Evolutionary conservation across 208 protist species (phyloP).

Genomic region (Tetramitus jugosus): DNA sequence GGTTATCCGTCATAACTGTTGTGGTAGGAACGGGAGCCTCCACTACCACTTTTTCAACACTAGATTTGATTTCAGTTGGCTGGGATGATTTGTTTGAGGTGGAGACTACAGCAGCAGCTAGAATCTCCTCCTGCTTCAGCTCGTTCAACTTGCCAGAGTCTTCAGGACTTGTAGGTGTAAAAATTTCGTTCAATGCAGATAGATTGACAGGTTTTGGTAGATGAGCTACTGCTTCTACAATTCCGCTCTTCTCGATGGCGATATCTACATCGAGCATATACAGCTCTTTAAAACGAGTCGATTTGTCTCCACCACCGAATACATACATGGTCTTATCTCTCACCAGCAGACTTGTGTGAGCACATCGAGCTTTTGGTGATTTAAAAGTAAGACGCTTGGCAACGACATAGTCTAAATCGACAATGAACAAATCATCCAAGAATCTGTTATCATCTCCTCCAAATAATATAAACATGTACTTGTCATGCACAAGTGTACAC

Average conservation of each 20-base stretch:
- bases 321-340: neutral
- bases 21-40: too few relatives aligned
- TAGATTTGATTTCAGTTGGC: too few relatives aligned
- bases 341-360: neutral
- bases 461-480: neutral
- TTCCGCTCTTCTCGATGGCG: neutral
- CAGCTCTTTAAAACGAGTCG: neutral
- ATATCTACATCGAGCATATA: neutral
- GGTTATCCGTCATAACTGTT: too few relatives aligned
- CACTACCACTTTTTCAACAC: too few relatives aligned
- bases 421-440: neutral
- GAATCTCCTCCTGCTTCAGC: too few relatives aligned
- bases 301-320: neutral
- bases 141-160: too few relatives aligned
- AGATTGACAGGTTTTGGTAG: too few relatives aligned
- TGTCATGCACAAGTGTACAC: neutral
- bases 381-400: neutral
- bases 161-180: too few relatives aligned
- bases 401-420: neutral
- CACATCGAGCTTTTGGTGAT: constrained; percentile 8
- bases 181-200: too few relatives aligned
- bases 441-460: constrained; percentile 10
- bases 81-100: too few relatives aligned
- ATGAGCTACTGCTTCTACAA: too few relatives aligned
- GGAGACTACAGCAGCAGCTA: too few relatives aligned